Base-by-base conservation (phyloP, 306 rosid species). In the Quercus suber region DNA sequence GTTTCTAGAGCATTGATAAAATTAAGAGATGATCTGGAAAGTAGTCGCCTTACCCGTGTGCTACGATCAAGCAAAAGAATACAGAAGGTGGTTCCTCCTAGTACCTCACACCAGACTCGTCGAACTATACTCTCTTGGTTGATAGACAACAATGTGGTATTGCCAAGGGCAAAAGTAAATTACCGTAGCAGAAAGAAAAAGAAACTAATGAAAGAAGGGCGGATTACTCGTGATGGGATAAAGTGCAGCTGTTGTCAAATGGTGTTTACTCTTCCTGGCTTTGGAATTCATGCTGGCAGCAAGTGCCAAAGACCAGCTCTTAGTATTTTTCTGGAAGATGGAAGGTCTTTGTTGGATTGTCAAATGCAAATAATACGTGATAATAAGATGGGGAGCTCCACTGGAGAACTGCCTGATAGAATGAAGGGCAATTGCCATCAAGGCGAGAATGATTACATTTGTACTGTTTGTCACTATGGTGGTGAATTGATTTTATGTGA, bases 401-500 rank as follows among this genome's bases (percentile, higher is more conserved):
- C 18, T 49, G 25, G 28, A 77, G 74, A 86, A 69, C 71, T 84
- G 67, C n/a, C 2, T 27, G 37, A 25, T 65, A 72, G 78, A 70
- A 23, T 52, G 35, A 75, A 84, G 45, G 77, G 78, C 2, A 87
- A 49, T 57, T 73, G 65, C 71, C 27, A 6, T 76, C 77, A 25
- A 35, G 87, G 85, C 1, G 84, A 86, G 77, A 92, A 89, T 81
- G 99, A 94, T 81, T 77, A 77, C 83, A 82, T 91, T 83, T 94
- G 97, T 78, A 81, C 97, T 59, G 88, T 88, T 83, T 92, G 97
- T 77, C 95, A 85, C 79, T 80, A 82, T 76, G 97, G 97, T n/a
- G 99, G 97, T 35, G 91, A 89, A 30, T 84, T 94, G 82, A 61
- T 94, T 76, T 87, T 91, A 81, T 94, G 99, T 64, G 99, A 94